Percentiles rank a stretch among this genome's conserved stretches.
These are phyloP conservation scores for Argentina anserina DNA, from an alignment of 306 rosid species.

Conservation along the genomic window DNA sequence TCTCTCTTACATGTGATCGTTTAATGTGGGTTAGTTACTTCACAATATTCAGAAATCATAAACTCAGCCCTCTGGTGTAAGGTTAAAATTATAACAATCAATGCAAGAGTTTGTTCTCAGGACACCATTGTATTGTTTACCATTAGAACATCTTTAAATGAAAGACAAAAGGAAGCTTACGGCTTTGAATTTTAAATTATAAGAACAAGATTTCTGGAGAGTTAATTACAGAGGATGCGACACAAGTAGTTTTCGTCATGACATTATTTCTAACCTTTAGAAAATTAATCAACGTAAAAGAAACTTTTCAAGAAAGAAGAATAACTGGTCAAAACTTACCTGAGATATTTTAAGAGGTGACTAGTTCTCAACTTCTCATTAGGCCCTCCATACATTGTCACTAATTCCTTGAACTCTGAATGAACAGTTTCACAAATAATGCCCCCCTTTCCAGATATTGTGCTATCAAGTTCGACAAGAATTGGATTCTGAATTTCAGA, in stretches of 20 bases:
- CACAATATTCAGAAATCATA: not conserved
- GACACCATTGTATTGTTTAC: not conserved
- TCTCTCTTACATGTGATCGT: not conserved
- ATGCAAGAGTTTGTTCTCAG: not conserved
- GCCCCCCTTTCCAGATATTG: slow-evolving; percentile 60
- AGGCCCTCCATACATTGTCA: slow-evolving; percentile 83
- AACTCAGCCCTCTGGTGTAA: not conserved
- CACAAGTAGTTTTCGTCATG: not conserved
- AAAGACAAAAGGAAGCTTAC: not conserved
- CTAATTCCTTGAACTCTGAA: slow-evolving; percentile 72
- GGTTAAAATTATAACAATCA: not conserved
- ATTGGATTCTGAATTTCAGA: slow-evolving; percentile 80
- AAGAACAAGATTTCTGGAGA: not conserved
- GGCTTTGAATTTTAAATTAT: not conserved
- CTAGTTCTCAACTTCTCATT: slow-evolving; percentile 74
- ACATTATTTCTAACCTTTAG: not conserved
- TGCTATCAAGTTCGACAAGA: slow-evolving; percentile 45
- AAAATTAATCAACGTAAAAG: slow-evolving; percentile 9
- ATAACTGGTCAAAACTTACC: slow-evolving; percentile 41
- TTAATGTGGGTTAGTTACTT: not conserved
- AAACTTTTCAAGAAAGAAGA: slow-evolving; percentile 9
- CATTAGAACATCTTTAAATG: not conserved
- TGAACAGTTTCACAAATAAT: slow-evolving; percentile 73
- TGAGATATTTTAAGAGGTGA: slow-evolving; percentile 54
- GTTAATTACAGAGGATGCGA: not conserved